Evolutionary conservation across 2,329 filamentous ascomycete genomes (phyloP), one percentile per base, ranked within the genome.

Genomic region (Pseudogymnoascus sp.): DNA sequence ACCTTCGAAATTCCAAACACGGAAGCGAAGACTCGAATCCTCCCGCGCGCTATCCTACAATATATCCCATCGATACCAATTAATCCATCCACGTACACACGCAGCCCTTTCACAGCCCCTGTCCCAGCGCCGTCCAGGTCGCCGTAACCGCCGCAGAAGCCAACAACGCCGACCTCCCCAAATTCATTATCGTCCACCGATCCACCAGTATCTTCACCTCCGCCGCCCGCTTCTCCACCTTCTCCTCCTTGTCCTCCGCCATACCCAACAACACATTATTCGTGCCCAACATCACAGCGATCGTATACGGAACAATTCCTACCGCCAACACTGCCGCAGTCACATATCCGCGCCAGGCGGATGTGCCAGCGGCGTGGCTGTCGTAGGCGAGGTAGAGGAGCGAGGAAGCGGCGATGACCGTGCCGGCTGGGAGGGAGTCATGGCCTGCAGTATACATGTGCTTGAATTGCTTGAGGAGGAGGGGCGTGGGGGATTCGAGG

Each of bases 391-490:
- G 75, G 65, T 75, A 82, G 59, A 73, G 73, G 65, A 79, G 81
- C 2, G 77, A 72, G 0, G 77, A 62, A 1, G 75, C 74, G 3
- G 78, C 75, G 31, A 79, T 23, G n/a, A 78, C 64, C 7, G 77
- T 72, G 7, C 79, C 64, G 1, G 73, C 66, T 0, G 78, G 77
- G 19, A 79, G 76, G 40, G 76, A 62, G 17, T 68, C 65, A 62
- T 70, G 76, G 61, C 79, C 80, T 2, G 69, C 67, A n/a, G 71
- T 68, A 72, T 75, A 81, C 64, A 78, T 71, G 44, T 70, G 75
- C 64, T 72, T 68, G 82, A 83, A 87, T 73, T 87, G 84, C 40
- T 76, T 76, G 31, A 82, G 79, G 65, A 85, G 78, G 9, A 85
- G 73, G 1, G 79, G 79, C 1, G 80, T 78, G 1, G 84, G 84